Conservation (phyloP, 129 eudicot species). For the Centrapalus pauciflorus region DNA sequence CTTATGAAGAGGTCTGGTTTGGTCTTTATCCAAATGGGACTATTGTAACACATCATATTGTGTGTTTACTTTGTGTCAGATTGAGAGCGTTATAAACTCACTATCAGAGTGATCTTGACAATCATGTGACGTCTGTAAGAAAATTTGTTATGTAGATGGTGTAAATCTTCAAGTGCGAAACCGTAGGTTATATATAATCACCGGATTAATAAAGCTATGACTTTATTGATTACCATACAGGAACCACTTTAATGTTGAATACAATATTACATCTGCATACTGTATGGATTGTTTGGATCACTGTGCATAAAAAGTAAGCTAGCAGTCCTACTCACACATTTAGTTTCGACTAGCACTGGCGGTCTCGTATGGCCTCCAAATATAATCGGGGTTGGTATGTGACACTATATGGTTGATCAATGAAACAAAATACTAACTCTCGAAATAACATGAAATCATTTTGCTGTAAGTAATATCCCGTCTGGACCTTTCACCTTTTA, state of each 20-base stretch:
- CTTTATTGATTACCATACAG: not conserved
- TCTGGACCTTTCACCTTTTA: not conserved
- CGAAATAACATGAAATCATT: not conserved
- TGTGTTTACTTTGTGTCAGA: not conserved
- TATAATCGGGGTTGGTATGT: not conserved
- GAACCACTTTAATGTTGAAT: not conserved
- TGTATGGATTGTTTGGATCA: not conserved
- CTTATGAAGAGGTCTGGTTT: too few species aligned
- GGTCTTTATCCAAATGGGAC: not conserved
- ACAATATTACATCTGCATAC: not conserved
- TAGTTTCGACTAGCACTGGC: not conserved
- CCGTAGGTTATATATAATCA: not conserved
- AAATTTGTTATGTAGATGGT: not conserved
- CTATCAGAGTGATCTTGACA: not conserved
- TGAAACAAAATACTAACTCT: not conserved
- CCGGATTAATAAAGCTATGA: not conserved
- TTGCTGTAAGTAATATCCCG: not conserved
- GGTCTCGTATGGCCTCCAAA: not conserved
- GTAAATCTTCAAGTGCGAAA: not conserved
- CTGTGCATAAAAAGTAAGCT: not conserved
- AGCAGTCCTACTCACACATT: not conserved
- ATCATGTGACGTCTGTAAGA: not conserved
- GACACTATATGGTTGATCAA: not conserved
- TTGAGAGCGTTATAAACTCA: not conserved
- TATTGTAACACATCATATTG: not conserved